Evolutionary conservation across 1,139 yeast genomes (phyloP).

Genomic region (Yamadazyma oceani): DNA sequence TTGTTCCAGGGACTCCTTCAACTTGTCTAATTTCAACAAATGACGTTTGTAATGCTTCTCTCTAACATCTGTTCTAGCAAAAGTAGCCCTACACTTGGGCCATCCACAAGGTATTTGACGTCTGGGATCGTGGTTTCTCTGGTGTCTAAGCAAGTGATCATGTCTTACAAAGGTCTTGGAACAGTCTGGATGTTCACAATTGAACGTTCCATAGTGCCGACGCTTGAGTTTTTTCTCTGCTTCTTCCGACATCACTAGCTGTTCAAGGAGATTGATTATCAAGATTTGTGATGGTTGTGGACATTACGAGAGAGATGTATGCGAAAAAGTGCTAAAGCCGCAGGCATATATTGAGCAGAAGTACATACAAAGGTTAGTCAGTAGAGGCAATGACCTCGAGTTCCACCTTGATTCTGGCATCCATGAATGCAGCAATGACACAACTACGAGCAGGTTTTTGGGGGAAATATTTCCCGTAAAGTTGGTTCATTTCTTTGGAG

Average conservation of each 20-base stretch:
- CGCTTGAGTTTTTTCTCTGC: background rate
- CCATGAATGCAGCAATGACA: slow-evolving; percentile 43
- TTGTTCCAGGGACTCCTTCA: too few relatives aligned
- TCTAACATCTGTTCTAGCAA: slow-evolving; percentile 37
- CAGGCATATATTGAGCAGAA: too few relatives aligned
- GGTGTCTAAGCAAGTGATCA: slow-evolving; percentile 40
- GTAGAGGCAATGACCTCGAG: slow-evolving; percentile 36
- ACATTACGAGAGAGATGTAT: too few relatives aligned
- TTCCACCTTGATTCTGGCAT: slow-evolving; percentile 34
- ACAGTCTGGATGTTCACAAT: slow-evolving; percentile 24
- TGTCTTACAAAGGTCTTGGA: slow-evolving; percentile 34
- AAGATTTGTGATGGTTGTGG: too few relatives aligned
- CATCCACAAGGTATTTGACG: slow-evolving; percentile 24
- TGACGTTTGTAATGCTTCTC: slow-evolving; percentile 38
- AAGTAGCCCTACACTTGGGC: slow-evolving; percentile 34
- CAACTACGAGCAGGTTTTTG: slow-evolving; percentile 59
- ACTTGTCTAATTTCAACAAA: slow-evolving; percentile 1
- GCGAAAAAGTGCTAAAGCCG: too few relatives aligned
- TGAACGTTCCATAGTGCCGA: slow-evolving; percentile 13
- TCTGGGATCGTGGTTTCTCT: slow-evolving; percentile 40
- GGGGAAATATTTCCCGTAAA: slow-evolving; percentile 47
- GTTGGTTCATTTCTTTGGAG: slow-evolving; percentile 44
- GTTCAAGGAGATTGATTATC: too few relatives aligned
- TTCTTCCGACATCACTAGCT: background rate
- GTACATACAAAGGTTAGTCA: slow-evolving; percentile 18